phyloP scores from a whole-genome alignment of 352 stramenopile species.

The Elongisporangium anandrum region DNA sequence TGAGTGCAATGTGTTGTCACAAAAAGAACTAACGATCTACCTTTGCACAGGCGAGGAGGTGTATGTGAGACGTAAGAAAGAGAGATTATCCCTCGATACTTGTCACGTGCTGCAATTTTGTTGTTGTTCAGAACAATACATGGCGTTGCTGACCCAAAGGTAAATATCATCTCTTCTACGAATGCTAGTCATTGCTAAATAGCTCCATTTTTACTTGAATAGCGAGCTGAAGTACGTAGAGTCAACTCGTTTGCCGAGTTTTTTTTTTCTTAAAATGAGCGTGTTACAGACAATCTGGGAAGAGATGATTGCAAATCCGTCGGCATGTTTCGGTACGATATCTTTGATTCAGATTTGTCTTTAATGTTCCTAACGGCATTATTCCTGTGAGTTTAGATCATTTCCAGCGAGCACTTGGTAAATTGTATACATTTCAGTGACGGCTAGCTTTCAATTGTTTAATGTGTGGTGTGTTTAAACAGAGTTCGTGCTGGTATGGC shows the following conservation, averaged over 20 bases:
- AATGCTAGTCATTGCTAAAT: background rate
- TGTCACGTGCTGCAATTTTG: background rate
- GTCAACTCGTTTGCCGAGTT: background rate
- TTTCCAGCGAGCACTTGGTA: conserved; percentile 71
- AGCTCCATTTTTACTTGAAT: background rate
- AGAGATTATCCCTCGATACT: background rate
- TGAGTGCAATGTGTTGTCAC: background rate
- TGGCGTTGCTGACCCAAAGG: conserved; percentile 56
- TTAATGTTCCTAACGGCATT: background rate
- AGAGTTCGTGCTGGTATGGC: conserved; percentile 76
- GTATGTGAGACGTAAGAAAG: conserved; percentile 63
- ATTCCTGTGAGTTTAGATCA: conserved; percentile 32
- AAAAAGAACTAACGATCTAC: background rate
- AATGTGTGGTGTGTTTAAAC: conserved; percentile 5
- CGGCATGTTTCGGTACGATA: conserved; percentile 66
- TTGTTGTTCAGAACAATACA: conserved; percentile 56
- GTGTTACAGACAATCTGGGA: conserved; percentile 72
- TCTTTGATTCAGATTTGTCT: background rate
- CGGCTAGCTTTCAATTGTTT: background rate
- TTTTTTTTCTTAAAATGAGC: background rate
- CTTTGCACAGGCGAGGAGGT: conserved; percentile 26
- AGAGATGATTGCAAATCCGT: conserved; percentile 85
- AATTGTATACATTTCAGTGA: background rate
- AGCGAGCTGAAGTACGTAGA: conserved; percentile 8
- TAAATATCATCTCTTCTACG: conserved; percentile 8